A percentile compares a stretch with the other conserved stretches of the same genome.
Conservation (phyloP, 495 filamentous ascomycete genomes). For the Parmelia sp. region DNA sequence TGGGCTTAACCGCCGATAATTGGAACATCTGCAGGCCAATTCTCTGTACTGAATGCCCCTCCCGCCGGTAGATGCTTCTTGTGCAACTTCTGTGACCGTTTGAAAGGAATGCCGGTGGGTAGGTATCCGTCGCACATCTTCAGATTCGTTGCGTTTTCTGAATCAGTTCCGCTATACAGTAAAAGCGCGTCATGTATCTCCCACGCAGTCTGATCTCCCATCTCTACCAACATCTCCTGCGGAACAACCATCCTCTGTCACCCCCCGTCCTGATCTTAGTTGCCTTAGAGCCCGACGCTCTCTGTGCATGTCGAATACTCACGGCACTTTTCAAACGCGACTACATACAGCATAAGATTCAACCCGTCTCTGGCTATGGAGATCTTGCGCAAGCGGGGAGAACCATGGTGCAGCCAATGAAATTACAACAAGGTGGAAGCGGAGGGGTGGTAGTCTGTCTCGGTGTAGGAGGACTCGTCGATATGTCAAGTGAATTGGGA, state of each 20-base stretch:
- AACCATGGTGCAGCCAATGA: conserved; percentile 75
- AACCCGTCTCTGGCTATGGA: conserved; percentile 86
- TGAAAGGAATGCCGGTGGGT: background rate
- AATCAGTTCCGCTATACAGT: background rate
- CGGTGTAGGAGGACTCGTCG: conserved; percentile 84
- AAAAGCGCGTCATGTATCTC: conserved; percentile 69
- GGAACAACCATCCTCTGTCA: conserved; percentile 72
- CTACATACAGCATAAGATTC: conserved; percentile 97
- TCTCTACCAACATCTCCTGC: conserved; percentile 80
- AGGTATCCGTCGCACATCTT: background rate
- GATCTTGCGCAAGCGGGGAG: conserved; percentile 73
- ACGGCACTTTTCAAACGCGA: conserved; percentile 88
- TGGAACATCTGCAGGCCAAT: background rate
- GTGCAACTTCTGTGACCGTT: background rate
- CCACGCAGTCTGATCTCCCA: conserved; percentile 82
- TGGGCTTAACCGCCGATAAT: background rate
- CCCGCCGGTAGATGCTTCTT: background rate
- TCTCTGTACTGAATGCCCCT: background rate
- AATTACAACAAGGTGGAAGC: conserved; percentile 66
- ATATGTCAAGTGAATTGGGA: conserved; percentile 67
- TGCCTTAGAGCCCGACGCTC: conserved; percentile 87
- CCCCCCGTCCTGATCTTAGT: conserved; percentile 89
- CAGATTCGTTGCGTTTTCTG: background rate
- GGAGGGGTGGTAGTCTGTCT: conserved; percentile 88
- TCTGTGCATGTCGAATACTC: conserved; percentile 92